These are phyloP conservation scores for Misopates orontium DNA, from an alignment of 257 asterid species.

Conservation along the genomic window DNA sequence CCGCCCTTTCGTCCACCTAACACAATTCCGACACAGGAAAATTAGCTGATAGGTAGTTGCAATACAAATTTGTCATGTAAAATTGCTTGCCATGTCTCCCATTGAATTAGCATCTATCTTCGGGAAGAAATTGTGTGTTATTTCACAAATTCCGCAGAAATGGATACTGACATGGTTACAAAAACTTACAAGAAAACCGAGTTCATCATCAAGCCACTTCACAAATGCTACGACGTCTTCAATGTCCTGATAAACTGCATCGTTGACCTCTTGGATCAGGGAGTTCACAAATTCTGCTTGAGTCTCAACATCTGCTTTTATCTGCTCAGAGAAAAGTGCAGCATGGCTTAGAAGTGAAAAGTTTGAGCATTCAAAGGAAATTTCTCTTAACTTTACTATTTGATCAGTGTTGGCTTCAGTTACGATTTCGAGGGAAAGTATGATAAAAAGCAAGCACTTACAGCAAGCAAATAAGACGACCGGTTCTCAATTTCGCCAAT, in stretches of 20 bases:
- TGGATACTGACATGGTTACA: background rate
- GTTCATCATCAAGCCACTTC: conserved; percentile 96
- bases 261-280: conserved; percentile 73
- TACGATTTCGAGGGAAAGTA: background rate
- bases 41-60: conserved; percentile 10
- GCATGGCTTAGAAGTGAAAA: background rate
- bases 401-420: no score
- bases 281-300: conserved; percentile 89
- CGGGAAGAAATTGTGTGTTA: no score
- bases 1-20: conserved; percentile 95
- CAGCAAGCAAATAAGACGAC: conserved; percentile 87
- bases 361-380: no score
- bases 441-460: conserved; percentile 36
- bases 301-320: conserved; percentile 89
- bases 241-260: conserved; percentile 60
- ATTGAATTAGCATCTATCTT: background rate
- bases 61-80: background rate
- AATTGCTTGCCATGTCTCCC: background rate
- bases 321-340: conserved; percentile 39
- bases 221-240: conserved; percentile 86
- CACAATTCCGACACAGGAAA: conserved; percentile 20
- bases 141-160: no score
- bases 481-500: conserved; percentile 90
- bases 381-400: no score
- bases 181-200: conserved; percentile 77